Evolutionary conservation across 169 alveolate genomes (phyloP), one percentile per base, ranked within the genome.

Genomic region (Babesia caballi): DNA sequence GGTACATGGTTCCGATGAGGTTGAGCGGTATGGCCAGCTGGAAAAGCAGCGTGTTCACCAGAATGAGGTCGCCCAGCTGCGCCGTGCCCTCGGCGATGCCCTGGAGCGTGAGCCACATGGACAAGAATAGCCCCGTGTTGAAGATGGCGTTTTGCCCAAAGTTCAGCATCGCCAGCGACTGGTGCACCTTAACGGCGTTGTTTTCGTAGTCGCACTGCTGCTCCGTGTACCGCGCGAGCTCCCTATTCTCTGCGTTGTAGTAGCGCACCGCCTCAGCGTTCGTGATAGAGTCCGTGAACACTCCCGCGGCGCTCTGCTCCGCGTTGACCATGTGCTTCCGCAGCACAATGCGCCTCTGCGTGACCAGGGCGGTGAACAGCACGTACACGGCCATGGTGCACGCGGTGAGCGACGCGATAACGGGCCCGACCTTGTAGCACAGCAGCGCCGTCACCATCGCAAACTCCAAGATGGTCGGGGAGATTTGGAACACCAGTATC

Each of bases 381-480:
- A 91, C 81, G 65, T 91, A 91, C 49, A 85, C 66, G 28, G 61
- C 4, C 95, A 91, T 90, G 40, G 94, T 90, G 8, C 80, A 63
- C n/a, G 89, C 58, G 7, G 95, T 86, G 36, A 91, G 77, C 41
- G 88, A 59, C 8, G 95, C 91, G 23, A 88, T 89, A n/a, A 61
- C 75, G 28, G 75, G 89, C n/a, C 94, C 95, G 51, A 91, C 90
- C 81, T 90, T 91, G 68, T 90, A 83, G n/a, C 91, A 81, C 23
- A 91, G 80, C 59, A 91, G 58, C 27, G 77, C 90, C 21, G 91
- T 72, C 47, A 90, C 94, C 67, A 91, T 52, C 42, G 90, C 49
- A 56, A 91, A 91, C 84, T 91, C 95, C 40, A 91, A 83, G 21
- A 87, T 77, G 11, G 92, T 90, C 32, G 95, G 95, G 12, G 82